Conservation (phyloP, 176 grass and related monocot genomes). For the Juncus inflexus region DNA sequence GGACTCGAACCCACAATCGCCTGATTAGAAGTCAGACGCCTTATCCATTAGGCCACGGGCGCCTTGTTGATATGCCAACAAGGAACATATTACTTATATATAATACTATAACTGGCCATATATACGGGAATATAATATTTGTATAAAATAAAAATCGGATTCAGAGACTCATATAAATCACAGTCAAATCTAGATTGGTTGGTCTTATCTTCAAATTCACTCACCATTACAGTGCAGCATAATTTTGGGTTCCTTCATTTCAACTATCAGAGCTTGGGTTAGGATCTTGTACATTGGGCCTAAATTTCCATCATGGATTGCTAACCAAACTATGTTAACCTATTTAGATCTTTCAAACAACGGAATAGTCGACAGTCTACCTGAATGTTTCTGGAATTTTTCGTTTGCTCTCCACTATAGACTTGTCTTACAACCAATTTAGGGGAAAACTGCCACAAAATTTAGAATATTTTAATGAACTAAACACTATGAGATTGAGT, state of each 20-base stretch:
- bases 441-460: slow-evolving; percentile 29
- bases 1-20: slow-evolving; percentile 72
- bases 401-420: slow-evolving; percentile 29
- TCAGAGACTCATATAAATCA: too few relatives aligned
- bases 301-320: neutral
- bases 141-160: too few relatives aligned
- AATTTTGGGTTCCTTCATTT: neutral
- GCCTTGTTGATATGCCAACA: neutral
- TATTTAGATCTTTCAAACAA: neutral
- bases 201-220: neutral
- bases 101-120: too few relatives aligned
- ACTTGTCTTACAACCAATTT: slow-evolving; percentile 36
- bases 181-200: neutral
- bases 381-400: slow-evolving; percentile 13
- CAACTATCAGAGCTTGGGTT: neutral
- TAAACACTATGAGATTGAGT: slow-evolving; percentile 25
- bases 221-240: neutral
- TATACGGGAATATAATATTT: too few relatives aligned
- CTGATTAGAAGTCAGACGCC: slow-evolving; percentile 93
- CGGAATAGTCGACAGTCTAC: neutral
- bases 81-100: too few relatives aligned
- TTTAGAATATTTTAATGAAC: slow-evolving; percentile 14
- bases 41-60: slow-evolving; percentile 94
- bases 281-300: neutral
- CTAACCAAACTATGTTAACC: neutral